Percentiles rank a stretch among this genome's conserved stretches.
These are phyloP conservation scores for Gonapodya prolifera DNA, from an alignment of 192 early-diverging fungal genomes.

Conservation along the genomic window DNA sequence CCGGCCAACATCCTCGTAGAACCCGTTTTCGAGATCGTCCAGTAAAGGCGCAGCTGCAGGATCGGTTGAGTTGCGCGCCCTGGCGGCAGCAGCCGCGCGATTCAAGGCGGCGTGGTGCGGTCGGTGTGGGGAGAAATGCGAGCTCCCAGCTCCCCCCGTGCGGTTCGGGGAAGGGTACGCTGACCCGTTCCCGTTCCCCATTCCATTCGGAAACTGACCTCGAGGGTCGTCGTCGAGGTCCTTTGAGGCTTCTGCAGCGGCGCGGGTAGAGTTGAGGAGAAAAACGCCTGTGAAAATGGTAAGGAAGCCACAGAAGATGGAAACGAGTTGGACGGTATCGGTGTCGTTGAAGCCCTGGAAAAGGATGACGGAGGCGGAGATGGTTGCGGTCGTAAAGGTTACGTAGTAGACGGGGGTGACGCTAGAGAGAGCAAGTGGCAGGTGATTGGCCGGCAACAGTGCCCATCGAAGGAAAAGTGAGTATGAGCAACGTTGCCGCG, in stretches of 20 bases:
- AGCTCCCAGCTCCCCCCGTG: too few relatives aligned
- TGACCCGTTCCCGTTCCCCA: not conserved
- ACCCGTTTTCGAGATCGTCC: not conserved
- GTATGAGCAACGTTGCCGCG: not conserved
- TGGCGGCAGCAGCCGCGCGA: not conserved
- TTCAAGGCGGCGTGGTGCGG: not conserved
- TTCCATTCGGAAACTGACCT: too few relatives aligned
- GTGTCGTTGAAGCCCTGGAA: conserved; percentile 76
- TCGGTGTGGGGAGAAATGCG: not conserved
- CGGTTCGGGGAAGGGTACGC: not conserved
- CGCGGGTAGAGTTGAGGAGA: not conserved
- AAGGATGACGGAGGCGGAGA: conserved; percentile 75
- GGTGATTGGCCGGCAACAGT: too few relatives aligned
- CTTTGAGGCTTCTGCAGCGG: not conserved
- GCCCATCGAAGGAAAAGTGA: conserved; percentile 3
- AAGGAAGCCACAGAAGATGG: conserved; percentile 76
- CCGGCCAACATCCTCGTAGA: not conserved
- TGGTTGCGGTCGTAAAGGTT: conserved; percentile 88
- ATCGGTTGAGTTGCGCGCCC: not conserved
- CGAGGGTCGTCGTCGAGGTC: not conserved
- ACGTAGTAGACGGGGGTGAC: conserved; percentile 91
- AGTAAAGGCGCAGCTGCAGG: not conserved
- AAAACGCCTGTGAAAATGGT: conserved; percentile 84
- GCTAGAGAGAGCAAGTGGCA: conserved; percentile 21
- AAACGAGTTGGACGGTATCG: conserved; percentile 58